These are phyloP conservation scores for Acer campestre DNA, from an alignment of 345 rosid genomes.

Conservation along the genomic window DNA sequence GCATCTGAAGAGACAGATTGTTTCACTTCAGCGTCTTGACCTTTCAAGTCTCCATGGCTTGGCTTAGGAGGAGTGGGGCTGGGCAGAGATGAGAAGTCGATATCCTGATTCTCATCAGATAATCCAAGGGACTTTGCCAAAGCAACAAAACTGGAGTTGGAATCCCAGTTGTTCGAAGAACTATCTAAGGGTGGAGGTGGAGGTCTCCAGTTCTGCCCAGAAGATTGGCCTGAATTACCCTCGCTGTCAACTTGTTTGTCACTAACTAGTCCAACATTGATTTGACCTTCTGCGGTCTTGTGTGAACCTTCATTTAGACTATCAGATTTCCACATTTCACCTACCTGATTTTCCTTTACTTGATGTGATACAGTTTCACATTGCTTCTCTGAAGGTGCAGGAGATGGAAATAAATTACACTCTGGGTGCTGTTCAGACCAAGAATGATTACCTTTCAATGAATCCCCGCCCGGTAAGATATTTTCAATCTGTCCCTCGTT, in stretches of 20 bases:
- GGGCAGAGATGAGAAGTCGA: conserved; percentile 51
- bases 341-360: conserved; percentile 31
- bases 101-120: conserved; percentile 25
- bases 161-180: conserved; percentile 37
- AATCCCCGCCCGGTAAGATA: conserved; percentile 31
- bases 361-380: conserved; percentile 28
- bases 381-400: conserved; percentile 37
- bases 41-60: conserved; percentile 45
- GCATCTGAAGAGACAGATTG: conserved; percentile 50
- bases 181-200: conserved; percentile 32
- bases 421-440: conserved; percentile 39
- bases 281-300: conserved; percentile 23
- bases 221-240: conserved; percentile 41
- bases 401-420: conserved; percentile 36
- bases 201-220: conserved; percentile 44
- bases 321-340: conserved; percentile 36
- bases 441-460: conserved; percentile 33
- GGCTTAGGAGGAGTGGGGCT: conserved; percentile 53
- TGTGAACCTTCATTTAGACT: conserved; percentile 26
- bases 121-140: conserved; percentile 40
- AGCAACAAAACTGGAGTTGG: conserved; percentile 40
- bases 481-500: conserved; percentile 34
- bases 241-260: conserved; percentile 45
- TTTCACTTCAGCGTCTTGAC: conserved; percentile 45
- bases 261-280: conserved; percentile 18